Evolutionary conservation across 2,329 filamentous ascomycete genomes (phyloP).

Genomic region (Elsinoe australis): DNA sequence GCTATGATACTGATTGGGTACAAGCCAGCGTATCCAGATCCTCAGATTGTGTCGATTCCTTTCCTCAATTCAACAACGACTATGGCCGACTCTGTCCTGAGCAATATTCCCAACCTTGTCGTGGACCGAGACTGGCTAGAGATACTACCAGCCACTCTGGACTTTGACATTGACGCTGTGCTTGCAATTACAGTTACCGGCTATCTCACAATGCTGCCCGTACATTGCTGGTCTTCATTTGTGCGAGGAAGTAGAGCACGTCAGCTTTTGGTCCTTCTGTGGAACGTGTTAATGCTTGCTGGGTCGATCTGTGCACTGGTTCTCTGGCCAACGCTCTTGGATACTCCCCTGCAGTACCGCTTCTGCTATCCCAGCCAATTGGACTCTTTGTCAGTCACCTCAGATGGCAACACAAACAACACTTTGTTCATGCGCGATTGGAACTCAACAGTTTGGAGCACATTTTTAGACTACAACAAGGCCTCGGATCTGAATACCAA

Average conservation of each 20-base stretch:
- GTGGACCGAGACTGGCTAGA: not conserved
- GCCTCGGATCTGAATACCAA: constrained; percentile 1
- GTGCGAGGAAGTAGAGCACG: constrained; percentile 2
- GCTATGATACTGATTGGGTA: constrained; percentile 7
- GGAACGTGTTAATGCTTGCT: constrained; percentile 5
- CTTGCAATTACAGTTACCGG: constrained; percentile 5
- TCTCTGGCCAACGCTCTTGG: constrained; percentile 3
- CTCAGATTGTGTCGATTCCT: not conserved
- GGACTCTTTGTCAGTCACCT: constrained; percentile 4
- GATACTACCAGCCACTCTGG: not conserved
- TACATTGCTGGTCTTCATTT: constrained; percentile 11
- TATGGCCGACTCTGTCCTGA: not conserved
- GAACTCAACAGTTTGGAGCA: constrained; percentile 1
- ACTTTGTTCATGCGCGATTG: not conserved
- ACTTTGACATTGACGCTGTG: constrained; percentile 13
- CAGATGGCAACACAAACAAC: not conserved
- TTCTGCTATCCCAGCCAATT: constrained; percentile 9
- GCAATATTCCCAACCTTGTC: not conserved
- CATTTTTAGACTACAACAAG: constrained; percentile 3
- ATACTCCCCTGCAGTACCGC: constrained; percentile 11
- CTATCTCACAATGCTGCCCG: constrained; percentile 6
- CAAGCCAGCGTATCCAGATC: not conserved
- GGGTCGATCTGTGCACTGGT: constrained; percentile 2
- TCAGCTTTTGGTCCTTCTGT: not conserved
- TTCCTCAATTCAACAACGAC: constrained; percentile 8